A percentile compares a stretch with the other conserved stretches of the same genome.
Evolutionary conservation across 352 stramenopile genomes (phyloP).

Genomic region (Pythium sukuiense): DNA sequence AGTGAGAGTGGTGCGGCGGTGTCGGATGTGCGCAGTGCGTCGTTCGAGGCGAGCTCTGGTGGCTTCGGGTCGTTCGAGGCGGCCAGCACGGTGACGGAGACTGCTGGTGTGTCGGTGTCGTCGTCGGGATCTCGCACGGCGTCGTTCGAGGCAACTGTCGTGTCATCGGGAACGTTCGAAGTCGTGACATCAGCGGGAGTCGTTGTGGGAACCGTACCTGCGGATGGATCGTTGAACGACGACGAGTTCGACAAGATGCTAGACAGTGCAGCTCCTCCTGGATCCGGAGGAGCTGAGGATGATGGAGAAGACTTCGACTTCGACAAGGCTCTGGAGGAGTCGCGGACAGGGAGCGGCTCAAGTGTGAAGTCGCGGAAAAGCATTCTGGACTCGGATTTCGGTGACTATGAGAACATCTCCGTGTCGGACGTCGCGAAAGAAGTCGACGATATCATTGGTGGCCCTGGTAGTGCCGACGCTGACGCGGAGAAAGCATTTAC

Average conservation of each 20-base stretch:
- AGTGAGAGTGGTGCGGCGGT: no score
- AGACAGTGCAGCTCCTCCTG: not conserved
- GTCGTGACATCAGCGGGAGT: not conserved
- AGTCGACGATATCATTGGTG: conserved; percentile 26
- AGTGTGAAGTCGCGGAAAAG: conserved; percentile 21
- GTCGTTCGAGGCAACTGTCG: not conserved
- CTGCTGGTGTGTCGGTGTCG: not conserved
- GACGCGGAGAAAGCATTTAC: conserved; percentile 22
- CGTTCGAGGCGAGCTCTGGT: conserved; percentile 13
- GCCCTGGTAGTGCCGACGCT: conserved; percentile 3
- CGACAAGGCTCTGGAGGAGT: conserved; percentile 21
- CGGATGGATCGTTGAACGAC: conserved; percentile 13
- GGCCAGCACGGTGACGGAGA: not conserved
- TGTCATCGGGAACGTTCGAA: conserved; percentile 1
- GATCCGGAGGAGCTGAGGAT: not conserved
- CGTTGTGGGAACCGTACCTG: not conserved
- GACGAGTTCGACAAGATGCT: conserved; percentile 31
- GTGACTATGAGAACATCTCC: conserved; percentile 28
- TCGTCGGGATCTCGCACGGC: not conserved
- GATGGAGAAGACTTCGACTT: conserved; percentile 25
- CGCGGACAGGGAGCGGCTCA: conserved; percentile 16
- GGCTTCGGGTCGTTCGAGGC: conserved; percentile 14
- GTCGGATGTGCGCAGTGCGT: not conserved
- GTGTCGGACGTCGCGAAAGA: conserved; percentile 29
- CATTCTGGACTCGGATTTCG: conserved; percentile 23